A percentile compares a stretch with the other conserved stretches of the same genome.
Evolutionary conservation across 352 stramenopile species (phyloP).

Genomic region (Pythium plurisporium): DNA sequence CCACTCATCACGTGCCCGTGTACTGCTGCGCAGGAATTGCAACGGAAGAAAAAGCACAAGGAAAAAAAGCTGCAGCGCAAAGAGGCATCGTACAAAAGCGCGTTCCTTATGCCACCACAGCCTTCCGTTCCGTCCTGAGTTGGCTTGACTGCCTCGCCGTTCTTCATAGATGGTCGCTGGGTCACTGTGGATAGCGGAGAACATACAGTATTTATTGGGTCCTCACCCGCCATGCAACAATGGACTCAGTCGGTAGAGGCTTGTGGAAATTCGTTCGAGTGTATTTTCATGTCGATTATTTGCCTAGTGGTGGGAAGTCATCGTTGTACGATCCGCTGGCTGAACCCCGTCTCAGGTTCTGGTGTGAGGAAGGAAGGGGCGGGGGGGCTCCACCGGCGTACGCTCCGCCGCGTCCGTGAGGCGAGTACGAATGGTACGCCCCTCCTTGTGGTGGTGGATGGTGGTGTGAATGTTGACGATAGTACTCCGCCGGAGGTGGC

Average conservation of each 20-base stretch:
- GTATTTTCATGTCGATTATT: too few relatives aligned
- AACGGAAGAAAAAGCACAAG: conserved; percentile 67
- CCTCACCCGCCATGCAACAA: too few relatives aligned
- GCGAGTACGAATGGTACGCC: conserved; percentile 14
- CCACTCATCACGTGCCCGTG: background rate
- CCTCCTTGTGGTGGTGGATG: conserved; percentile 4
- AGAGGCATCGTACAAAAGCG: conserved; percentile 37
- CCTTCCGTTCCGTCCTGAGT: background rate
- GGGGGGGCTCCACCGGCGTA: conserved; percentile 17
- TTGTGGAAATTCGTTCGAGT: too few relatives aligned
- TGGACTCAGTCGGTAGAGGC: too few relatives aligned
- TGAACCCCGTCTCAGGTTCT: conserved; percentile 21
- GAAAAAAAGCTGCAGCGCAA: conserved; percentile 66
- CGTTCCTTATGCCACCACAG: conserved; percentile 10
- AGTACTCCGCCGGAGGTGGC: conserved; percentile 17
- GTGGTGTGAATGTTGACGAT: conserved; percentile 9
- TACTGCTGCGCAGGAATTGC: conserved; percentile 38
- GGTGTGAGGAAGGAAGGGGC: conserved; percentile 18
- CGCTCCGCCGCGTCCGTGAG: conserved; percentile 12
- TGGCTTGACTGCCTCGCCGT: too few relatives aligned
- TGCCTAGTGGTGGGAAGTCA: conserved; percentile 67
- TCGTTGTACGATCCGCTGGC: conserved; percentile 46
- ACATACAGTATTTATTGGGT: too few relatives aligned
- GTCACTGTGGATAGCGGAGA: too few relatives aligned
- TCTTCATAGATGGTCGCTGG: too few relatives aligned